Evolutionary conservation across 768 basidiomycete species (phyloP), one percentile per base, ranked within the genome.

Genomic region (Suillus bovinus): DNA sequence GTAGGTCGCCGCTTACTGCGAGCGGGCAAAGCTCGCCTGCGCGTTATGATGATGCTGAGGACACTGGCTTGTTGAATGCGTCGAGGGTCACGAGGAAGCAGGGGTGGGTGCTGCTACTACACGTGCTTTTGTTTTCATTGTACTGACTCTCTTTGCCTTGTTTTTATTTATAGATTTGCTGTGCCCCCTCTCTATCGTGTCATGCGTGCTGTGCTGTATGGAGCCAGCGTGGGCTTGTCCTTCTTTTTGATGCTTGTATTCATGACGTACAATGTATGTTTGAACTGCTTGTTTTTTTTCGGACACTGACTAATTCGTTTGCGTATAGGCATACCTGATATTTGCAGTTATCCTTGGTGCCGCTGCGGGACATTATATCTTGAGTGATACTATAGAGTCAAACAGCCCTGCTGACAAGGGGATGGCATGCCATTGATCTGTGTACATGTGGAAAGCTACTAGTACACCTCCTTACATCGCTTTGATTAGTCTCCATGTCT

Each of bases 191-290:
- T 76, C 9, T 75, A 80, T 44, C 85, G 89, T 27, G 63, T 80
- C 22, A 67, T 87, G 49, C 82, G 92, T 27, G 89, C 93, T 8
- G 67, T 72, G 2, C 72, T 93, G 41, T 96, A 96, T 68, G 93
- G 88, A 20, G 74, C 80, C 5, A 85, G 85, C 3, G 86, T 94
- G 24, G 88, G 89, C 73, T 74, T 94, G 62, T 91, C 91, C 39
- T 91, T 90, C 81, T 93, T 93, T 84, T 84, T 94, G 71, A 97
- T 97, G 94, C 79, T 97, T 62, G 87, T 96, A 44, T 95, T 94
- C 76, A 96, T 97, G 94, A 96, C 94, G 6, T 97, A 96, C 77
- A 97, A 97, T 67, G 93, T 94, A 63, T 70, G 91, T 78, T 24
- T n/a, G 36, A n/a, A 44, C 6, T 42, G 24, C 13, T 53, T 55